Conservation (phyloP, 164 flowering plant species). For the Macadamia tetraphylla region DNA sequence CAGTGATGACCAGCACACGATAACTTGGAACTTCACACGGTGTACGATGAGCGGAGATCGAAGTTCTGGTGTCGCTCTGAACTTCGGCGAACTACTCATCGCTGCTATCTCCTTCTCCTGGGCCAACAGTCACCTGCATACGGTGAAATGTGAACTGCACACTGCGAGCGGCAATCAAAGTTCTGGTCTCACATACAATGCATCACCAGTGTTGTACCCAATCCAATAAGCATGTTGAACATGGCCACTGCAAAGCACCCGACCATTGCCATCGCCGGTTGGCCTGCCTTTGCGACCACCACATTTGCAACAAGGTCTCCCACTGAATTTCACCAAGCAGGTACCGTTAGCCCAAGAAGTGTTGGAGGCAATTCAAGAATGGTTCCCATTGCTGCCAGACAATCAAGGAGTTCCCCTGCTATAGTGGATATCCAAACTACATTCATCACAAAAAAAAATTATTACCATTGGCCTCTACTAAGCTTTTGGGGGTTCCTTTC, state of each 20-base stretch:
- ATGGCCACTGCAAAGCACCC: conserved; percentile 98
- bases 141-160: too few relatives aligned
- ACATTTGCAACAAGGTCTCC: conserved; percentile 99
- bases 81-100: too few relatives aligned
- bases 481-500: conserved; percentile 77
- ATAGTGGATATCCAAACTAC: conserved; percentile 95
- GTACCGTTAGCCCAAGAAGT: conserved; percentile 90
- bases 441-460: conserved; percentile 79
- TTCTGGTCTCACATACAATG: conserved; percentile 13
- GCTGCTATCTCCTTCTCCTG: too few relatives aligned
- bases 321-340: conserved; percentile 98
- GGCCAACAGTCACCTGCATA: too few relatives aligned
- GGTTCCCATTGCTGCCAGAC: conserved; percentile 70
- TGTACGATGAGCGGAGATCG: too few relatives aligned
- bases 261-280: conserved; percentile 98
- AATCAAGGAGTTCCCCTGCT: conserved; percentile 87
- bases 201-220: conserved; percentile 79
- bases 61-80: too few relatives aligned
- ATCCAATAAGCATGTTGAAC: conserved; percentile 98
- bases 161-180: too few relatives aligned
- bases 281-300: conserved; percentile 95
- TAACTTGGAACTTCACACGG: too few relatives aligned
- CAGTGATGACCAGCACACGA: too few relatives aligned
- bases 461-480: conserved; percentile 56
- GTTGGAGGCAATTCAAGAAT: conserved; percentile 73